Evolutionary conservation across 2,329 filamentous ascomycete genomes (phyloP), one percentile per base, ranked within the genome.

Genomic region (Colletotrichum paranaense): DNA sequence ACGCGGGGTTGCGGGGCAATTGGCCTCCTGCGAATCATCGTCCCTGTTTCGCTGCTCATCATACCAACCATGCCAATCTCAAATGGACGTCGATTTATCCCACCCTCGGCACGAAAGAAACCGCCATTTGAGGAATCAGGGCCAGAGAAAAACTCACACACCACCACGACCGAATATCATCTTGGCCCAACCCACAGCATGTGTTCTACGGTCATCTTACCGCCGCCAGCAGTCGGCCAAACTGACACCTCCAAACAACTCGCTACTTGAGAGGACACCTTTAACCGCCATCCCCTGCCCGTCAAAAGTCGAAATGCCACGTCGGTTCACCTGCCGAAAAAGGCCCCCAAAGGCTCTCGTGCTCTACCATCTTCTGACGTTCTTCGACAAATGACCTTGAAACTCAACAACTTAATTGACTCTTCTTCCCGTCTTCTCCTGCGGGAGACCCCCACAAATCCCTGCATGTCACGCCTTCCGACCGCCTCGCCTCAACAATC

Each of bases 1-100:
- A 74, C 62, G 72, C 72, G 72, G 72, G 72, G 72, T 72, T 74
- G 72, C 72, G 72, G 72, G 72, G 72, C 62, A 72, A 16, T 42
- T 72, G 69, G 26, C 26, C 58, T 72, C 22, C 65, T 68, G 69
- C 69, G 69, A 72, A 72, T 72, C 69, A 72, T 69, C 65, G 53
- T n/a, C 58, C 69, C 58, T 72, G 65, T 52, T 69, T 68, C 16
- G 67, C 52, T 62, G 19, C 55, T 59, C 42, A 57, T 49, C 42
- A 52, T 70, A 35, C 35, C 49, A 68, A 49, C 35, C 59, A 63
- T 68, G 59, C 59, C 22, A 63, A 68, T 68, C 52, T 62, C 14
- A 55, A 53, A 30, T 30, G 30, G 52, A 26, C 30, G 53, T 68
- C 57, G 64, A 14, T 22, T 55, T 26, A 30, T 68, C 46, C 32